A percentile compares a stretch with the other conserved stretches of the same genome.
phyloP scores from a whole-genome alignment of 2,329 filamentous ascomycete species.

The Fusarium hostae region DNA sequence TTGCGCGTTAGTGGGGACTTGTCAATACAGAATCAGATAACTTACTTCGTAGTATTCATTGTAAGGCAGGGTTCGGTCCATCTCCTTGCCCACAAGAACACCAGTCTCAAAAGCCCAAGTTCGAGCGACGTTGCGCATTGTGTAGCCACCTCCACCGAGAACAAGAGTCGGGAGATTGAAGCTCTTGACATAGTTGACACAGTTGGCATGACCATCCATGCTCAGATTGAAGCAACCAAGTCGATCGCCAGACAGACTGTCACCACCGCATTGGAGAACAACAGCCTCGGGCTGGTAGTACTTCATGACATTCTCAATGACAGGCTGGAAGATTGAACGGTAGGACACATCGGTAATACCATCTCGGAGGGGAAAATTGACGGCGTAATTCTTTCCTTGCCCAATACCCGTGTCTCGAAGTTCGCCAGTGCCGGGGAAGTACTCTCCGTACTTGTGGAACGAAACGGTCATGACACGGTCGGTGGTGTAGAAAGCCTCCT shows the following conservation, averaged over 20 bases:
- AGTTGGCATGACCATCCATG: slow-evolving; percentile 95
- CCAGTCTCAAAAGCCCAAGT: slow-evolving; percentile 98
- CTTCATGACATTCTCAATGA: slow-evolving; percentile 86
- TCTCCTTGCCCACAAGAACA: slow-evolving; percentile 82
- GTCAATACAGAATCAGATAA: slow-evolving; percentile 37
- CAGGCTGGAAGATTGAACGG: slow-evolving; percentile 89
- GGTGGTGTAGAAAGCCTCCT: slow-evolving; percentile 92
- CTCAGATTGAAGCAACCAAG: slow-evolving; percentile 98
- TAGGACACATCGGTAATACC: slow-evolving; percentile 92
- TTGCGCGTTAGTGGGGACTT: slow-evolving; percentile 35
- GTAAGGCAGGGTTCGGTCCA: slow-evolving; percentile 86
- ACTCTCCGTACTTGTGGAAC: slow-evolving; percentile 97
- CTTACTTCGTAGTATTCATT: slow-evolving; percentile 91
- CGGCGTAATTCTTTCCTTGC: slow-evolving; percentile 85
- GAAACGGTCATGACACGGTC: slow-evolving; percentile 93
- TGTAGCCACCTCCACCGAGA: slow-evolving; percentile 95
- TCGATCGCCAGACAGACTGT: slow-evolving; percentile 92
- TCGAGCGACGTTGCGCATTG: slow-evolving; percentile 94
- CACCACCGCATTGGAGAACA: slow-evolving; percentile 94
- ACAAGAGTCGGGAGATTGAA: slow-evolving; percentile 89
- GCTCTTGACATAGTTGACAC: slow-evolving; percentile 89
- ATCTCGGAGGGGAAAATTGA: slow-evolving; percentile 92
- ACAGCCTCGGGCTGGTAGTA: slow-evolving; percentile 92
- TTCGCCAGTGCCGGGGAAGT: slow-evolving; percentile 92
- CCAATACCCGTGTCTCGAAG: slow-evolving; percentile 89